Evolutionary conservation across 106 monocot species (phyloP), one percentile per base, ranked within the genome.

Genomic region (Xerophyta viscosa): DNA sequence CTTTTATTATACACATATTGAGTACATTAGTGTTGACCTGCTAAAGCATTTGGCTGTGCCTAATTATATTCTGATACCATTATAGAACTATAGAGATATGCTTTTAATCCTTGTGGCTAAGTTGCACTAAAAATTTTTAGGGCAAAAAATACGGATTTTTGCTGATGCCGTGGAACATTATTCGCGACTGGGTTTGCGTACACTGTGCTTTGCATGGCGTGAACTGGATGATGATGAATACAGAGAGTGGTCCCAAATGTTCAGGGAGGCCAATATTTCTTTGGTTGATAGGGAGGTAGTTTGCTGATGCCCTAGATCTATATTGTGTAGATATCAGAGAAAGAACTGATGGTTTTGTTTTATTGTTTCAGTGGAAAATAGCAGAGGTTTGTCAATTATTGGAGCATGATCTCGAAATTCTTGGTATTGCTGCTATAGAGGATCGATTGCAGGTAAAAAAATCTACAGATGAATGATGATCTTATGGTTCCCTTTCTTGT

Each of bases 381-480:
- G 88, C 96, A 41, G 96, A 96, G 65, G 76, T 85, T 28, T 89
- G 89, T 61, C 75, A 84, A 71, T 74, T 49, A 48, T 63, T 96
- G 76, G 96, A 96, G 64, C 76, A 71, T 59, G 71, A 96, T 31
- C 76, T 96, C 67, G 78, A 96, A 61, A 86, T 96, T 68, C 68
- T 96, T 73, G 96, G 89, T 49, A 82, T 96, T 43, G 69, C 85
- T 68, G 96, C 96, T 22, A 86, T 96, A 64, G 96, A 96, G 48
- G 96, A 96, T 52, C 89, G 79, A 24, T 74, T 96, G 33, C 96
- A 96, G 82, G 96, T 89, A 55, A 11, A 11, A 36, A 36, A 36
- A 5, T 49, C 28, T 29, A n/a, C 20, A 17, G 0, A 43, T 43
- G 21, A 20, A 37, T 54, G n/a, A n/a, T n/a, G n/a, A n/a, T n/a